These are phyloP conservation scores for Globisporangium parvum DNA, from an alignment of 352 stramenopile genomes.

Conservation along the genomic window DNA sequence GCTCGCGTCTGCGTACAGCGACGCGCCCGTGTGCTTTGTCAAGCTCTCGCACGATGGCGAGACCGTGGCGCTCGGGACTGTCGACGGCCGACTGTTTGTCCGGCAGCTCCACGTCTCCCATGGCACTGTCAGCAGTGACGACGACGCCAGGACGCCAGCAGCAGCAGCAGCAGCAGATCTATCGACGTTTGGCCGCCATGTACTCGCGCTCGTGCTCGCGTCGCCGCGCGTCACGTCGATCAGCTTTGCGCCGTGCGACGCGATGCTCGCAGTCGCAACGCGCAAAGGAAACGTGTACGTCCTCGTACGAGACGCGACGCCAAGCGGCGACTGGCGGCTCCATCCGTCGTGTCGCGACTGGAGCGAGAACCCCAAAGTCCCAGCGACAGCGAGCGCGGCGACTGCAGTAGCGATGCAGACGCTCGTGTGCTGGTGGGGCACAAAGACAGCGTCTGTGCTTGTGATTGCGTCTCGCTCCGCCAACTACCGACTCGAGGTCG, in stretches of 20 bases:
- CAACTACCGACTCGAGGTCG: slow-evolving; percentile 35
- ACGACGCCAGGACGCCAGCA: too few species aligned
- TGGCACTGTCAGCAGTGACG: background rate
- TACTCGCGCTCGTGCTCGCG: slow-evolving; percentile 31
- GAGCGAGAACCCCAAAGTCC: slow-evolving; percentile 38
- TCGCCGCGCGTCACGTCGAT: slow-evolving; percentile 51
- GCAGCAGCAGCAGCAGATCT: background rate
- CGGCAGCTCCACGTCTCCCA: slow-evolving; percentile 11
- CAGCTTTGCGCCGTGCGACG: slow-evolving; percentile 30
- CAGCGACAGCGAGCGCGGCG: slow-evolving; percentile 2
- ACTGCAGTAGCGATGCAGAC: slow-evolving; percentile 33
- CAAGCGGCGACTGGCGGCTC: slow-evolving; percentile 19
- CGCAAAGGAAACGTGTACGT: slow-evolving; percentile 69
- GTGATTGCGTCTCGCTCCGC: slow-evolving; percentile 31
- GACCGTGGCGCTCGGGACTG: slow-evolving; percentile 30
- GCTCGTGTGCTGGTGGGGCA: slow-evolving; percentile 43
- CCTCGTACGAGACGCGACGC: slow-evolving; percentile 9
- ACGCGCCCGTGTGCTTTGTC: slow-evolving; percentile 33
- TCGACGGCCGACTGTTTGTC: slow-evolving; percentile 52
- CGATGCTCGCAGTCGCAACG: slow-evolving; percentile 33
- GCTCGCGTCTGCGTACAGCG: slow-evolving; percentile 17
- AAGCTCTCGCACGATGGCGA: slow-evolving; percentile 28
- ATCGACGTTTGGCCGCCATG: slow-evolving; percentile 17
- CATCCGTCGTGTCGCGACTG: slow-evolving; percentile 23
- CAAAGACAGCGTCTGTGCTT: slow-evolving; percentile 18